Evolutionary conservation across 768 basidiomycete genomes (phyloP).

Genomic region (Tephrocybe sp.): DNA sequence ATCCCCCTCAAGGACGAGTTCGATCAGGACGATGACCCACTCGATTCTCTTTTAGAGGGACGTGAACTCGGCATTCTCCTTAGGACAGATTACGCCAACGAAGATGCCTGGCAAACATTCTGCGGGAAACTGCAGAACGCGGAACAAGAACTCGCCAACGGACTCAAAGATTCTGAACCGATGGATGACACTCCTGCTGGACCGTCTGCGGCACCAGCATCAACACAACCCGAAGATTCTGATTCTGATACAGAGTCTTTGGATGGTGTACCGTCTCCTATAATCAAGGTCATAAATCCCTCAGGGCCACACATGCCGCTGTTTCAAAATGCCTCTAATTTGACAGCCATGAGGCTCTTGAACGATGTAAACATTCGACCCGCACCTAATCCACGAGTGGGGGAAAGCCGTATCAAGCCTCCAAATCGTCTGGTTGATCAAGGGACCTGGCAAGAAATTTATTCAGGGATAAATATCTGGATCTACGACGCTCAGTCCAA

Average conservation of each 20-base stretch:
- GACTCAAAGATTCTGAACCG: slow-evolving; percentile 12
- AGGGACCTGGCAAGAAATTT: slow-evolving; percentile 71
- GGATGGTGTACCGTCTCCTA: slow-evolving; percentile 25
- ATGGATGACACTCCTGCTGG: background rate
- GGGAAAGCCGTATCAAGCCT: slow-evolving; percentile 41
- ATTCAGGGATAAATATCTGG: slow-evolving; percentile 68
- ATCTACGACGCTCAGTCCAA: slow-evolving; percentile 72
- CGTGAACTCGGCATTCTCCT: slow-evolving; percentile 59
- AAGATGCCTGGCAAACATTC: slow-evolving; percentile 63
- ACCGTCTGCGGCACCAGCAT: background rate
- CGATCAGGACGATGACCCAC: slow-evolving; percentile 47
- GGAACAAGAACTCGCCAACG: slow-evolving; percentile 52
- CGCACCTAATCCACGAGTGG: slow-evolving; percentile 45
- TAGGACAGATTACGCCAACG: slow-evolving; percentile 72
- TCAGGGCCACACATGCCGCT: slow-evolving; percentile 35
- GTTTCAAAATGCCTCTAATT: slow-evolving; percentile 56
- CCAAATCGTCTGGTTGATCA: slow-evolving; percentile 60
- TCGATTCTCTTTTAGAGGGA: slow-evolving; percentile 46
- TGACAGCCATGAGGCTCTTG: slow-evolving; percentile 63
- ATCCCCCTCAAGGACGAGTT: slow-evolving; percentile 21
- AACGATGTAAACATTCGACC: slow-evolving; percentile 67
- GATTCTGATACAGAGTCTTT: slow-evolving; percentile 31
- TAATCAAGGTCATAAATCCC: slow-evolving; percentile 51
- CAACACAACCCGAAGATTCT: slow-evolving; percentile 24
- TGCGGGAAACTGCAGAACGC: slow-evolving; percentile 43